Conservation (phyloP, 306 rosid genomes). For the Comarum palustre region DNA sequence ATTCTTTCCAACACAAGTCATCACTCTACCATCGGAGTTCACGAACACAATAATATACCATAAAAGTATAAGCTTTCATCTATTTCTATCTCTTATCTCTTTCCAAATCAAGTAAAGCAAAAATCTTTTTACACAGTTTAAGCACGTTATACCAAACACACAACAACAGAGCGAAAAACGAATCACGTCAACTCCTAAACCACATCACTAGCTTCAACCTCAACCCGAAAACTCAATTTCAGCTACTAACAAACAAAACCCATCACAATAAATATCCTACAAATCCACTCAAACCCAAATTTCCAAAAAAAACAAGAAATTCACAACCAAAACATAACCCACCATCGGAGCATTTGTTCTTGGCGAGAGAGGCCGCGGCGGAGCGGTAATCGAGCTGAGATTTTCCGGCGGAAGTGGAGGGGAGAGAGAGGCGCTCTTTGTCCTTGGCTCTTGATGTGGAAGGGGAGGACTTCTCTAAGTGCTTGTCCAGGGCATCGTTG, state of each 20-base stretch:
- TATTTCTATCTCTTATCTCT: background rate
- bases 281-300: background rate
- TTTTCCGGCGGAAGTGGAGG: slow-evolving; percentile 54
- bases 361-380: slow-evolving; percentile 34
- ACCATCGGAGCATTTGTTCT: slow-evolving; percentile 62
- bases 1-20: background rate
- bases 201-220: background rate
- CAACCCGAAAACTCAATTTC: background rate
- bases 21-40: background rate
- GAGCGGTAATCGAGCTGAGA: slow-evolving; percentile 59
- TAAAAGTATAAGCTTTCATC: background rate
- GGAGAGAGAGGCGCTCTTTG: slow-evolving; percentile 47
- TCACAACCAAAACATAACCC: background rate
- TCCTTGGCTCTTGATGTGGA: slow-evolving; percentile 58
- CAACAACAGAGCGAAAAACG: background rate
- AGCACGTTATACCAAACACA: background rate
- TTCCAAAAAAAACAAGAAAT: background rate
- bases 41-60: background rate
- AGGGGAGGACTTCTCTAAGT: slow-evolving; percentile 57
- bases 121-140: background rate
- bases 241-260: background rate
- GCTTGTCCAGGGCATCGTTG: slow-evolving; percentile 66
- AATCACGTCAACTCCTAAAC: background rate
- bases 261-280: background rate
- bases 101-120: background rate